A percentile compares a stretch with the other conserved stretches of the same genome.
phyloP scores from a whole-genome alignment of 345 rosid species.

The Euphorbia peplus region DNA sequence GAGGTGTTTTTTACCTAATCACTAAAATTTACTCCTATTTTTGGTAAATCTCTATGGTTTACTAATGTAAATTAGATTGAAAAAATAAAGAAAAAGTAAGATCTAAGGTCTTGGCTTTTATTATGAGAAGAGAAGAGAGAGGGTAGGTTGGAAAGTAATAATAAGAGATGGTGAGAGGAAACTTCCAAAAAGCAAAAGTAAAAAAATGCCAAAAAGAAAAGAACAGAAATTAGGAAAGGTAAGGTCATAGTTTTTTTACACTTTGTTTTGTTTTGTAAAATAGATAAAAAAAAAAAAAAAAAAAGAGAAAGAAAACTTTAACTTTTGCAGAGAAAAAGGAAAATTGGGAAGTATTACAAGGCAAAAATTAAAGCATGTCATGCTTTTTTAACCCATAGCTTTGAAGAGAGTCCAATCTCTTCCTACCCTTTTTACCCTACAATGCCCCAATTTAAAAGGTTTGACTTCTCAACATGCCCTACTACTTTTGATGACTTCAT shows the following conservation, averaged over 20 bases:
- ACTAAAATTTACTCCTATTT: too few relatives aligned
- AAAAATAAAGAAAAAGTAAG: neutral
- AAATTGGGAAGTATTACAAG: constrained; percentile 17
- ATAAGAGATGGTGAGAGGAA: constrained; percentile 26
- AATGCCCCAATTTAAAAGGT: constrained; percentile 35
- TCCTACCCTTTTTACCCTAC: neutral
- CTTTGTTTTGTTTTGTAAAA: neutral
- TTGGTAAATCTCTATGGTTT: too few relatives aligned
- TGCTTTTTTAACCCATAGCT: too few relatives aligned
- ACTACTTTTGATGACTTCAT: too few relatives aligned
- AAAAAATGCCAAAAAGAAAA: constrained; percentile 16
- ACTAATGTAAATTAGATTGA: too few relatives aligned
- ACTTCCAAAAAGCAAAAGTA: constrained; percentile 38
- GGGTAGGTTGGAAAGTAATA: neutral
- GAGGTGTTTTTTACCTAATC: too few relatives aligned
- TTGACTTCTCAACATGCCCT: constrained; percentile 39
- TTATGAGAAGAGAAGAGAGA: neutral
- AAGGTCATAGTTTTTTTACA: constrained; percentile 19
- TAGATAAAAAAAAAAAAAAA: neutral
- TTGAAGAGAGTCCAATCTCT: constrained; percentile 7
- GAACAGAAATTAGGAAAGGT: constrained; percentile 12
- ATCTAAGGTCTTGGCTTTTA: neutral
- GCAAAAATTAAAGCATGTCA: constrained; percentile 24
- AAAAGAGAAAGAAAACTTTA: neutral
- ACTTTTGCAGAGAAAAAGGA: constrained; percentile 20